phyloP scores from a whole-genome alignment of 2,329 filamentous ascomycete species.

The Aspergillus latus region DNA sequence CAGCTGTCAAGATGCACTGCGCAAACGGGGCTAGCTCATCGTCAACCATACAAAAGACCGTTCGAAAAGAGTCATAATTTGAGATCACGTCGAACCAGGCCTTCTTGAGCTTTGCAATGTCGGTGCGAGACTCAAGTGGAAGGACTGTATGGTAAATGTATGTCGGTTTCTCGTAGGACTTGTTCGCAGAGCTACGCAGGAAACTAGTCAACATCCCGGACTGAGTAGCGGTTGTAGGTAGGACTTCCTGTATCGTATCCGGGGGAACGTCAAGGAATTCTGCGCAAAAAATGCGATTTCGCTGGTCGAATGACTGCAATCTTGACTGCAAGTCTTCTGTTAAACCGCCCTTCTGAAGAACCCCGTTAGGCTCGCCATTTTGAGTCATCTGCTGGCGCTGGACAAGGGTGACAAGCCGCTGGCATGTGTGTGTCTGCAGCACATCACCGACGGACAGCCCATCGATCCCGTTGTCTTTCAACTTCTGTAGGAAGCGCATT shows the following conservation, averaged over 20 bases:
- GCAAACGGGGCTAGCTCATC: conserved; percentile 38
- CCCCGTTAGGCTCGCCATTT: background rate
- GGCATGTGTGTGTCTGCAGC: conserved; percentile 29
- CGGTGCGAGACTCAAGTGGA: conserved; percentile 24
- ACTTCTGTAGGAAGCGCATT: conserved; percentile 34
- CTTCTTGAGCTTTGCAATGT: conserved; percentile 23
- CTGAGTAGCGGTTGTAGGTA: conserved; percentile 37
- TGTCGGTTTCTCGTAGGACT: conserved; percentile 21
- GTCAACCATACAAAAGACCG: conserved; percentile 34
- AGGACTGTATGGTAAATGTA: conserved; percentile 36
- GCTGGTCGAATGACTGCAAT: conserved; percentile 19
- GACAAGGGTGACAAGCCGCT: conserved; percentile 23
- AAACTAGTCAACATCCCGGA: conserved; percentile 40
- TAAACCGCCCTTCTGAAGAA: conserved; percentile 6
- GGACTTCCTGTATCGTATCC: conserved; percentile 27
- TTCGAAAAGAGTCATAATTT: conserved; percentile 35
- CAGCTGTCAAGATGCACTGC: conserved; percentile 30
- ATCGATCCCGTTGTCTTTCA: conserved; percentile 28
- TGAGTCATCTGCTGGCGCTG: conserved; percentile 4
- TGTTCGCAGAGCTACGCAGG: conserved; percentile 23
- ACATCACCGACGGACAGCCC: conserved; percentile 30
- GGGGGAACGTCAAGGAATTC: conserved; percentile 20
- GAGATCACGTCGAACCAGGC: conserved; percentile 28
- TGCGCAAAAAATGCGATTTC: conserved; percentile 21
- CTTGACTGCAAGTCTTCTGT: background rate